Evolutionary conservation across 768 basidiomycete species (phyloP), one percentile per base, ranked within the genome.

Genomic region (Roridomyces roridus): DNA sequence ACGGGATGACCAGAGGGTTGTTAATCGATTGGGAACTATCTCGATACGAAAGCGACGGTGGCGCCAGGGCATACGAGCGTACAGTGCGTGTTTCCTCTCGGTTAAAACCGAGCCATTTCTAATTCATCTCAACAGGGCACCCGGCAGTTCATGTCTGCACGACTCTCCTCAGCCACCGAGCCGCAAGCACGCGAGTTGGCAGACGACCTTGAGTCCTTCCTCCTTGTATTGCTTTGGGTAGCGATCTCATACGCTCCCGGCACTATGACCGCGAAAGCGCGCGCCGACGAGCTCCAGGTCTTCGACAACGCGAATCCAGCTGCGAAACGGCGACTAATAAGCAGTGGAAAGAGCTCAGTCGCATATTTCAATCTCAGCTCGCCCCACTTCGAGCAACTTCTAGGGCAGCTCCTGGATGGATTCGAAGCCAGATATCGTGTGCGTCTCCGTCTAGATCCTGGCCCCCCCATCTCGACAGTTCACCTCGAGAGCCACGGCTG

Each of bases 181-280:
- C 26, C 51, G 25, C 46, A 20, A 23, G 14, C 52, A 21, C 63
- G 60, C 47, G 42, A 51, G 14, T 34, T 55, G 11, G 51, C 55
- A 5, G 60, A 64, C 37, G 63, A 64, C 52, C 31, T 53, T 3
- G 63, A 64, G 28, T 63, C 61, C 23, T 64, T 64, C 21, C 44
- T 61, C 25, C 59, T 51, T 34, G 59, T 61, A 24, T 39, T 61
- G 54, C 50, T 36, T 39, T 61, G 59, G 59, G 51, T 62, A 36
- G 51, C 51, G 34, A 53, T 45, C 43, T 36, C 35, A 21, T 53
- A 53, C 43, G 34, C 51, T 26, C 51, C 51, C 47, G 47, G 47
- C 23, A 26, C 21, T 31, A 53, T 53, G 51, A 53, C 51, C 17
- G 29, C 50, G 29, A 21, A 45, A 45, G 24, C 28, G 25, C 42